Conservation (phyloP, 2,329 filamentous ascomycete species). For the Talaromyces rugulosus region DNA sequence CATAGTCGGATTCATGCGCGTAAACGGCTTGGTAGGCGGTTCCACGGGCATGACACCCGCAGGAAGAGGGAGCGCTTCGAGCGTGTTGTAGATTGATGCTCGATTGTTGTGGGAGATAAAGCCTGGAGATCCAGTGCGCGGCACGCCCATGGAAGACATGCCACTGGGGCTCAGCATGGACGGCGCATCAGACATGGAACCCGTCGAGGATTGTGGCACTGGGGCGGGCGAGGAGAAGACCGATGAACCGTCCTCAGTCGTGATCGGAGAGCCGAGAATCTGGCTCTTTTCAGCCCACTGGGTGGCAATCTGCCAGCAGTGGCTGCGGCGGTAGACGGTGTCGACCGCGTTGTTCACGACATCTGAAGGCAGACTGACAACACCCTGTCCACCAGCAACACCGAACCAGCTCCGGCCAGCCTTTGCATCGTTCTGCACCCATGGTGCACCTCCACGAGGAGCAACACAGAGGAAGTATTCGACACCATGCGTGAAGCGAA, state of each 20-base stretch:
- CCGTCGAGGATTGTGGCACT: slow-evolving; percentile 33
- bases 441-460: slow-evolving; percentile 45
- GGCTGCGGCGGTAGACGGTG: slow-evolving; percentile 63
- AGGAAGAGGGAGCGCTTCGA: slow-evolving; percentile 43
- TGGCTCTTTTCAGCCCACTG: slow-evolving; percentile 52
- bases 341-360: slow-evolving; percentile 64
- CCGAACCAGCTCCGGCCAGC: slow-evolving; percentile 46
- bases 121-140: slow-evolving; percentile 30
- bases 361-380: slow-evolving; percentile 60
- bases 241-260: slow-evolving; percentile 32
- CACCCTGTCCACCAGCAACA: slow-evolving; percentile 58
- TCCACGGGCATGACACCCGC: slow-evolving; percentile 40
- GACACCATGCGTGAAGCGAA: slow-evolving; percentile 42
- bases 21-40: slow-evolving; percentile 34
- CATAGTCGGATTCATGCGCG: slow-evolving; percentile 44
- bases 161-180: slow-evolving; percentile 24
- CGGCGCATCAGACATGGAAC: slow-evolving; percentile 28
- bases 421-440: slow-evolving; percentile 44
- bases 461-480: slow-evolving; percentile 50
- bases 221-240: slow-evolving; percentile 34
- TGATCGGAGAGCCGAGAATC: slow-evolving; percentile 27
- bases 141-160: slow-evolving; percentile 31
- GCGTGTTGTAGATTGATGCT: slow-evolving; percentile 40
- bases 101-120: slow-evolving; percentile 33
- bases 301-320: slow-evolving; percentile 64